Percentiles rank a stretch among this genome's conserved stretches.
phyloP scores from a whole-genome alignment of 495 filamentous ascomycete species.

The Rhizodiscina lignyota region DNA sequence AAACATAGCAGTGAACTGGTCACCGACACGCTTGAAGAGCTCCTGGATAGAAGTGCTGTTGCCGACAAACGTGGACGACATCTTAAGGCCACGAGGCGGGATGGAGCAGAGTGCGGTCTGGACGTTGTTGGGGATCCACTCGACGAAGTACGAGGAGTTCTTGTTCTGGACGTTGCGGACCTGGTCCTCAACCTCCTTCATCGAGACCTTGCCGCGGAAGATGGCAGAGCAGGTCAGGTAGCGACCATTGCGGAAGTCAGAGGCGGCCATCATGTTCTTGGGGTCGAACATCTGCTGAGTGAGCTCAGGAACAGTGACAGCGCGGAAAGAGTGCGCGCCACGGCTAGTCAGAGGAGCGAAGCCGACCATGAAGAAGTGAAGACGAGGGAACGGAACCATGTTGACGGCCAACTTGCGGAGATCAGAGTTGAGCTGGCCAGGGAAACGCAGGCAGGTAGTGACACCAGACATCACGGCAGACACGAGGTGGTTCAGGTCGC shows the following conservation, averaged over 20 bases:
- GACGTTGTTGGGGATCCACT: constrained; percentile 99
- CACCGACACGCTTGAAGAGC: constrained; percentile 99
- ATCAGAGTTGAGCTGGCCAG: constrained; percentile 98
- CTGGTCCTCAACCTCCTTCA: constrained; percentile 99
- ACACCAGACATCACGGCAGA: constrained; percentile 99
- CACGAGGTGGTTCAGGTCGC: constrained; percentile 98
- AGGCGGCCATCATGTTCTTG: constrained; percentile 99
- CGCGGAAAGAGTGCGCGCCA: constrained; percentile 88
- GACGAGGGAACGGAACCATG: constrained; percentile 99
- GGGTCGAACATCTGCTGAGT: constrained; percentile 99
- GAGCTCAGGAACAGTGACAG: constrained; percentile 92
- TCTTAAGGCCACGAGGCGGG: constrained; percentile 93
- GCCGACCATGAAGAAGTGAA: constrained; percentile 99
- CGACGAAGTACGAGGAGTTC: constrained; percentile 99
- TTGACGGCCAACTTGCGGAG: constrained; percentile 99
- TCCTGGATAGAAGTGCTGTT: constrained; percentile 99
- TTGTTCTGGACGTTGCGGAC: constrained; percentile 99
- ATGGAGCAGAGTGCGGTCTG: constrained; percentile 99
- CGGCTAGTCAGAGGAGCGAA: constrained; percentile 98
- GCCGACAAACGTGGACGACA: constrained; percentile 98
- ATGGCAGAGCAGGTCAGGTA: constrained; percentile 99
- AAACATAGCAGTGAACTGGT: constrained; percentile 99
- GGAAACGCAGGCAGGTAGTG: constrained; percentile 97
- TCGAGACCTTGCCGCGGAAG: constrained; percentile 99
- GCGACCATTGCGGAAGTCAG: constrained; percentile 98